Evolutionary conservation across 2,329 filamentous ascomycete genomes (phyloP), one percentile per base, ranked within the genome.

Genomic region (Epichloe hybrida): DNA sequence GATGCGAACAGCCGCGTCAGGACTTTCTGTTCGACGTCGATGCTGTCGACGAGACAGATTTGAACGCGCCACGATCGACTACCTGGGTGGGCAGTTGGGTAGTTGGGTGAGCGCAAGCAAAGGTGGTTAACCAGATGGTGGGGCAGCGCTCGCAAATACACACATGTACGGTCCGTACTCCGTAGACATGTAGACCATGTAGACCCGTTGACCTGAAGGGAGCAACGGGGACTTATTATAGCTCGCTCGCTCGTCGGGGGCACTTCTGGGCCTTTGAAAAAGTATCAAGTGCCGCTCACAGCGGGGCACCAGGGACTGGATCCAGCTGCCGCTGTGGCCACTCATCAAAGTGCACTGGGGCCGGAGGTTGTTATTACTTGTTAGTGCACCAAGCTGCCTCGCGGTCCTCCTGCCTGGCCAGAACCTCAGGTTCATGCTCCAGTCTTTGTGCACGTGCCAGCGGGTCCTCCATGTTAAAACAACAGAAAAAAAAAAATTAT

Each of bases 401-500:
- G 23, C 23, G 2, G 23, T 7, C 6, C 23, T 23, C 6, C 23
- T 23, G 23, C 23, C 23, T 23, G 23, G 23, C 23, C 23, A 23
- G 23, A 21, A 6, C 23, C 23, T 23, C 23, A 27, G 23, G 23
- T 7, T 27, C 6, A 12, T 7, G 23, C 40, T 35, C 34, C 40
- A 49, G 13, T 35, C 31, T 38, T 7, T 13, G 17, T 49, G 40
- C 48, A 49, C 48, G 48, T 44, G 48, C 48, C 40, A 39, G 31
- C 21, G 40, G 35, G 31, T 45, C 48, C 39, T 17, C 31, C 31
- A 17, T 31, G 13, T 39, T 39, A 49, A 37, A 44, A 44, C 6
- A 31, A 49, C 17, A 38, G n/a, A 49, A 49, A 44, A 43, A 49
- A 44, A 43, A 49, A 49, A 38, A 38, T 44, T 34, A 3, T 15